Evolutionary conservation across 2,329 filamentous ascomycete genomes (phyloP).

Genomic region (Tolypocladium paradoxum): DNA sequence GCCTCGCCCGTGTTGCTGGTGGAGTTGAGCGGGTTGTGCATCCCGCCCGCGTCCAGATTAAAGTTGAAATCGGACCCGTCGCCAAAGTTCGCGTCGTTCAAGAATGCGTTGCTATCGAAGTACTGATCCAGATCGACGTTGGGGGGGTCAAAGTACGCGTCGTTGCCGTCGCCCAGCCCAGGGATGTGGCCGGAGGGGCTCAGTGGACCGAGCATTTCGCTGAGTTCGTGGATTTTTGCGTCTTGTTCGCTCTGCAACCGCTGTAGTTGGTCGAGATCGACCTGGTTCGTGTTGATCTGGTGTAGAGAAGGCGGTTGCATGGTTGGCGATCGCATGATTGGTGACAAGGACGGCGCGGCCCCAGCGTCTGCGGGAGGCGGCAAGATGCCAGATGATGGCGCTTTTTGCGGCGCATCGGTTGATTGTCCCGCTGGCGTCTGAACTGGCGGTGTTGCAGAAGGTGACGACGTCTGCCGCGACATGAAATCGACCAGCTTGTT

Average conservation of each 20-base stretch:
- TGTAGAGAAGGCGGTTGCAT: slow-evolving; percentile 42
- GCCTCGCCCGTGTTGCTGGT: background rate
- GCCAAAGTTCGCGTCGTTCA: slow-evolving; percentile 27
- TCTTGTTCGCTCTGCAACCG: slow-evolving; percentile 72
- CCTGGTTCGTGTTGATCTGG: slow-evolving; percentile 56
- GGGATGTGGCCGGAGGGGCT: slow-evolving; percentile 73
- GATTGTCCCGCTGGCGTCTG: slow-evolving; percentile 6
- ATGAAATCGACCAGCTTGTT: slow-evolving; percentile 50
- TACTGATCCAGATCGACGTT: slow-evolving; percentile 41
- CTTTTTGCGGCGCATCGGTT: background rate
- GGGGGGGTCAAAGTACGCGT: slow-evolving; percentile 22
- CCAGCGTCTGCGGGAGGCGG: slow-evolving; percentile 13
- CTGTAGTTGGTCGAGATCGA: slow-evolving; percentile 69
- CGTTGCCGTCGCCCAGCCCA: slow-evolving; percentile 42
- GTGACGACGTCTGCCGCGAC: slow-evolving; percentile 30
- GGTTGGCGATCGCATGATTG: slow-evolving; percentile 33
- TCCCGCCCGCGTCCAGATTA: slow-evolving; percentile 28
- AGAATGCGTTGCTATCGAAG: slow-evolving; percentile 31
- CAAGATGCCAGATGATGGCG: background rate
- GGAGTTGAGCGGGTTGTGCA: slow-evolving; percentile 4
- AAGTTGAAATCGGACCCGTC: slow-evolving; percentile 42
- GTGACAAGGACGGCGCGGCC: slow-evolving; percentile 32
- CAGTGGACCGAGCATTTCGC: slow-evolving; percentile 63
- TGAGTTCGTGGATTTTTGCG: slow-evolving; percentile 63
- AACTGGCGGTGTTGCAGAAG: slow-evolving; percentile 11